Evolutionary conservation across 1,284 basidiomycete species (phyloP), one percentile per base, ranked within the genome.

Genomic region (Cutaneotrichosporon sp.): DNA sequence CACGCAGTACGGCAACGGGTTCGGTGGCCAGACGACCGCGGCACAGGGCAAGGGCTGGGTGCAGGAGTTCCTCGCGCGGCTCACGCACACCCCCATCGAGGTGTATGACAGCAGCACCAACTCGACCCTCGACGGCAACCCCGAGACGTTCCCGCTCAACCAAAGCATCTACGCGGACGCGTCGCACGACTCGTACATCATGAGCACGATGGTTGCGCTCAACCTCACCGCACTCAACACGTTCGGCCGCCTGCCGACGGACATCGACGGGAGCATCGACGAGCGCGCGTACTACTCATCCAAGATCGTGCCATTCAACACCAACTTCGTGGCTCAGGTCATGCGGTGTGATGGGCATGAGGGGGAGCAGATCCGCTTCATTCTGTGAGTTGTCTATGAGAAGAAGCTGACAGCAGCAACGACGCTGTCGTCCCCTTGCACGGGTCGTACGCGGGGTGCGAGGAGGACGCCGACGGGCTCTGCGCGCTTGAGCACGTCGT

Each of bases 341-440:
- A 45, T 77, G 50, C 69, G 76, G 52, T 77, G 76, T 64, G 31
- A 68, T 20, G 60, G 72, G 27, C 55, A 52, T 54, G 56, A 58
- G 10, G 71, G 70, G 18, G 71, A 70, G 64, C 78, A 79, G 64
- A 74, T 76, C 18, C 70, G 77, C 13, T 79, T 76, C 69, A 73
- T 79, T 56, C 55, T 78, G 68, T 72, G 55, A 56, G 68, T 66
- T 10, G 14, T 4, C 18, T 22, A 9, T 8, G 25, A 13, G 22
- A n/a, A 7, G 31, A 22, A 13, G 24, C 31, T 33, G 25, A 20
- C 16, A 14, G 27, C 52, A 60, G 58, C 76, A 95, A 95, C 79
- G 94, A 97, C 73, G 93, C 90, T 4, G 89, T 94, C 1, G 83
- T 87, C 1, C 92, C 94, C 1, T 83, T 95, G 43, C 88, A 87